These are phyloP conservation scores for Fusarium armeniacum DNA, from an alignment of 2,329 filamentous ascomycete genomes.

Conservation along the genomic window DNA sequence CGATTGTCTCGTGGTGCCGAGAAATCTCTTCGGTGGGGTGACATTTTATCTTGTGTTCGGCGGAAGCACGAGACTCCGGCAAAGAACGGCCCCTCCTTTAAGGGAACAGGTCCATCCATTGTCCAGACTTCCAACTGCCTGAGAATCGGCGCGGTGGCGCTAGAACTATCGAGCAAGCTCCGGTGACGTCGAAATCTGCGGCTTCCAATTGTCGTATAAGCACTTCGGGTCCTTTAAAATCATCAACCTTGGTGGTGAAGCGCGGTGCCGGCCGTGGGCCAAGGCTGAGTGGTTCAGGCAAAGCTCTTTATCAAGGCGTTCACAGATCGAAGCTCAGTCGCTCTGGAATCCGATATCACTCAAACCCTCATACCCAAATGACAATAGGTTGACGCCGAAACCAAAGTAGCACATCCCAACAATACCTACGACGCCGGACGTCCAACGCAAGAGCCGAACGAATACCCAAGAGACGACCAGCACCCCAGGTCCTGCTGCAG, in stretches of 20 bases:
- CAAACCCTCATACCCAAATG: slow-evolving; percentile 13
- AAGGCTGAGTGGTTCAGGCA: slow-evolving; percentile 33
- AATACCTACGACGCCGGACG: slow-evolving; percentile 26
- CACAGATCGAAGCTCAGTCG: slow-evolving; percentile 32
- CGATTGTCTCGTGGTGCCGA: slow-evolving; percentile 50
- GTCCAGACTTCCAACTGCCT: slow-evolving; percentile 38
- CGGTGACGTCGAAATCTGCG: slow-evolving; percentile 46
- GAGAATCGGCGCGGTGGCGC: slow-evolving; percentile 46
- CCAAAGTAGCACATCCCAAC: slow-evolving; percentile 24
- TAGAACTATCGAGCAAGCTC: slow-evolving; percentile 46
- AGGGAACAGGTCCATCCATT: slow-evolving; percentile 36
- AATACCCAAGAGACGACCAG: slow-evolving; percentile 24
- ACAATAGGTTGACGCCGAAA: slow-evolving; percentile 25
- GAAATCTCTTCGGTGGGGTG: slow-evolving; percentile 52
- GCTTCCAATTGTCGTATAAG: slow-evolving; percentile 47
- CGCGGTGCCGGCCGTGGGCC: slow-evolving; percentile 44
- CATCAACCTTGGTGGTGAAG: slow-evolving; percentile 36
- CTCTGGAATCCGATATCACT: slow-evolving; percentile 15
- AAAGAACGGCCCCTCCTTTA: slow-evolving; percentile 42
- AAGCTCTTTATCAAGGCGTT: slow-evolving; percentile 41
- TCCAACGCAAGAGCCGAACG: slow-evolving; percentile 29
- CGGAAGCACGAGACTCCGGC: slow-evolving; percentile 46
- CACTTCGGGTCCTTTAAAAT: slow-evolving; percentile 41
- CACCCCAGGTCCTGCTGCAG: slow-evolving; percentile 25
- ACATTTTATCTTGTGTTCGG: slow-evolving; percentile 41